phyloP scores from a whole-genome alignment of 2,329 filamentous ascomycete species.

The Beauveria pseudobassiana region DNA sequence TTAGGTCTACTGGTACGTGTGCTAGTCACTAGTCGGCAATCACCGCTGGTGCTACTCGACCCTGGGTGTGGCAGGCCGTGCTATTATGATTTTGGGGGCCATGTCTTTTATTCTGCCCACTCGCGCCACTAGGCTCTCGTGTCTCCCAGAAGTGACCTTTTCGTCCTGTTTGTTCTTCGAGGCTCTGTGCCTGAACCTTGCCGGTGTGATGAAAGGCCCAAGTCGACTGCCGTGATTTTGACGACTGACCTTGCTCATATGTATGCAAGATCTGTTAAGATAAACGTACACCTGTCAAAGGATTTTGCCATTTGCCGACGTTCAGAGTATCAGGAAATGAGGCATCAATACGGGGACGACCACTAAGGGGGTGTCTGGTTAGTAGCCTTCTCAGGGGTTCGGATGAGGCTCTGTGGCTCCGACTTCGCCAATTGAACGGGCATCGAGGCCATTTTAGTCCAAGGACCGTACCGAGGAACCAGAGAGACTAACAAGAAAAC shows the following conservation, averaged over 20 bases:
- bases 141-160: neutral
- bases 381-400: neutral
- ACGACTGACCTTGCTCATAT: neutral
- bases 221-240: neutral
- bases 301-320: neutral
- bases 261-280: neutral
- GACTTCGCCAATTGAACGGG: constrained; percentile 2
- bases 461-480: constrained; percentile 4
- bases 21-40: neutral
- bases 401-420: constrained; percentile 8
- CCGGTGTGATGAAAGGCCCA: neutral
- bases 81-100: neutral
- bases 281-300: neutral
- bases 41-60: neutral
- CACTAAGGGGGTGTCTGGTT: neutral
- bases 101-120: neutral
- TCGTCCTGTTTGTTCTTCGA: neutral
- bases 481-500: neutral
- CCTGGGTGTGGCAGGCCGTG: neutral
- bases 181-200: too few relatives aligned
- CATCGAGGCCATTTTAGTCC: constrained; percentile 4
- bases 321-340: neutral
- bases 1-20: neutral
- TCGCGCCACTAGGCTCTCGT: neutral
- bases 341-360: neutral